Percentiles rank a stretch among this genome's conserved stretches.
Conservation (phyloP, 164 flowering plant genomes). For the Nelumbo lutea region DNA sequence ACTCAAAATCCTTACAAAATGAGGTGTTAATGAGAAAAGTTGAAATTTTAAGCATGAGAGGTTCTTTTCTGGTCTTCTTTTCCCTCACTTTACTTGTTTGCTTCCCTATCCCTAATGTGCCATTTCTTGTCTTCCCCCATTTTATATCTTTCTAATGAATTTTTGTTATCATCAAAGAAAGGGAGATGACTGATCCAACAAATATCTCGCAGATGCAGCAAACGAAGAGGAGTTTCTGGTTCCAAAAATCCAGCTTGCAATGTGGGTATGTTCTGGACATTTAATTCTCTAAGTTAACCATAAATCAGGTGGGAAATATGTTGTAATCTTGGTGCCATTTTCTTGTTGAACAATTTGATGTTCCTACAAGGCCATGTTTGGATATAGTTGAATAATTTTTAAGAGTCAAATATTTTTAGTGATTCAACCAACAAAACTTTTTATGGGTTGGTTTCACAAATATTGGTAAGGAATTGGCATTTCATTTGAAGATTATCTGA, state of each 20-base stretch:
- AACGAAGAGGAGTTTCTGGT: slow-evolving; percentile 41
- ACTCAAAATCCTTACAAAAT: too few relatives aligned
- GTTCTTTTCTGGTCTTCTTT: too few relatives aligned
- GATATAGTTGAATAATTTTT: background rate
- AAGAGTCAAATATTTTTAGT: background rate
- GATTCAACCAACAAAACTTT: background rate
- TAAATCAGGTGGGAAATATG: background rate
- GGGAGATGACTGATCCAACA: background rate
- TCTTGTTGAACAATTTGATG: background rate
- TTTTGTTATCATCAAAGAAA: too few relatives aligned
- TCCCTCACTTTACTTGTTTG: too few relatives aligned
- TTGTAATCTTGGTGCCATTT: background rate
- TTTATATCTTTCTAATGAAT: background rate
- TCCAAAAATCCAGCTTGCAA: slow-evolving; percentile 77
- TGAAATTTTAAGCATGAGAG: too few relatives aligned
- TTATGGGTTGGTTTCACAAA: background rate
- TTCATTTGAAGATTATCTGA: background rate
- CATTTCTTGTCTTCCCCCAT: background rate
- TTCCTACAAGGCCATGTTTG: background rate
- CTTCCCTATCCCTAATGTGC: background rate
- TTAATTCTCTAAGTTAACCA: background rate
- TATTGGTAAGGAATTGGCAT: background rate
- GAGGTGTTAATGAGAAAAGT: too few relatives aligned
- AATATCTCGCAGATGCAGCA: slow-evolving; percentile 24
- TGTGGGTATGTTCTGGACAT: slow-evolving; percentile 69